Conservation (phyloP, 164 flowering plant genomes). For the Vitis rotundifolia region DNA sequence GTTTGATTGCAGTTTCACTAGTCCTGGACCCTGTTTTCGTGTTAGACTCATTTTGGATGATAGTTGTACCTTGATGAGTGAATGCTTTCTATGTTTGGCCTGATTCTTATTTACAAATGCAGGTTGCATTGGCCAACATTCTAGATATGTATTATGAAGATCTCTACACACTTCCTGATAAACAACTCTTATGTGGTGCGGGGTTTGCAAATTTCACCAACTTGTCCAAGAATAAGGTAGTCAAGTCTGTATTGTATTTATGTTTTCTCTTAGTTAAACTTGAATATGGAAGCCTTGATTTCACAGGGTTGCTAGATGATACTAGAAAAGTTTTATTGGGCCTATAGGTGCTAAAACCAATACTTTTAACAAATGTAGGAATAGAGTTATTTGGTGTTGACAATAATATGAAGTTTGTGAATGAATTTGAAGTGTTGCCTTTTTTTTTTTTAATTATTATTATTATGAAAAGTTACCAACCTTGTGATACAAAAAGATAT, state of each 20-base stretch:
- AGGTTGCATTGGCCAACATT: conserved; percentile 78
- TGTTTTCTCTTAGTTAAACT: not conserved
- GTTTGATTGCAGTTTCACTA: not conserved
- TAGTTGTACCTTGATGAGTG: not conserved
- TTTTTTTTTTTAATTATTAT: too few species aligned
- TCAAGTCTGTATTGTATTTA: not conserved
- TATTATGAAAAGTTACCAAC: not conserved
- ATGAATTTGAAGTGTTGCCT: not conserved
- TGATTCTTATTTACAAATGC: conserved; percentile 25
- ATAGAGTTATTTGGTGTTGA: not conserved
- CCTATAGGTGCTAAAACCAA: not conserved
- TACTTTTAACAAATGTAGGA: not conserved
- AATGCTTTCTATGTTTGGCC: not conserved
- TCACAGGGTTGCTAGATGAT: not conserved
- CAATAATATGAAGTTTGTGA: not conserved
- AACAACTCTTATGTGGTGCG: conserved; percentile 43
- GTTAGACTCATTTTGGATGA: not conserved
- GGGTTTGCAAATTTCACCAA: conserved; percentile 30
- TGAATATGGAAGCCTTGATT: not conserved
- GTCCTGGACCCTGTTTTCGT: not conserved
- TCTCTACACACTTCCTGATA: conserved; percentile 59
- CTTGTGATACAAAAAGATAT: not conserved
- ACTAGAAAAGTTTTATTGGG: not conserved
- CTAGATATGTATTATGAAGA: conserved; percentile 93
- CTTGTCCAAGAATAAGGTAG: conserved; percentile 66